A percentile compares a stretch with the other conserved stretches of the same genome.
Conservation (phyloP, 75 land plant species). For the Pseudotsuga menziesii region DNA sequence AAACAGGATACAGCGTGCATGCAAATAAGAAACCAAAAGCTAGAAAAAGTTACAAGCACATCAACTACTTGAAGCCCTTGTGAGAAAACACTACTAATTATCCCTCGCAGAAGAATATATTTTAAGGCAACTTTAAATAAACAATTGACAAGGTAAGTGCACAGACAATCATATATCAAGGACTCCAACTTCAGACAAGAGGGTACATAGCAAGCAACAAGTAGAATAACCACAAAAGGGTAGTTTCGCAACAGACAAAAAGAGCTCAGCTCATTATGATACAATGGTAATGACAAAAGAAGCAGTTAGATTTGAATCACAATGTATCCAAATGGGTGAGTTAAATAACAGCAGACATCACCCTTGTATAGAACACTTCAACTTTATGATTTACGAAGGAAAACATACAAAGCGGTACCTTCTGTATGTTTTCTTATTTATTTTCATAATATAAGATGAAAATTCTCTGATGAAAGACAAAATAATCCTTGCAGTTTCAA, state of each 20-base stretch:
- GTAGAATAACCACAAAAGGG: too few species aligned
- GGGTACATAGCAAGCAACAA: too few species aligned
- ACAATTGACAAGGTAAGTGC: too few species aligned
- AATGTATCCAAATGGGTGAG: neutral
- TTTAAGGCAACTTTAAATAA: too few species aligned
- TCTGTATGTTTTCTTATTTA: neutral
- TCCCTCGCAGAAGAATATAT: too few species aligned
- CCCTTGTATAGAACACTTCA: neutral
- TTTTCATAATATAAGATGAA: neutral
- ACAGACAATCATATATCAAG: too few species aligned
- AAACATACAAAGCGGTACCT: neutral
- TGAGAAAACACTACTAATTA: too few species aligned
- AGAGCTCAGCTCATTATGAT: neutral
- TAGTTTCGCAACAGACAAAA: neutral
- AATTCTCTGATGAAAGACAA: neutral
- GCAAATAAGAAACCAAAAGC: too few species aligned
- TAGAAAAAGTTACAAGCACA: too few species aligned
- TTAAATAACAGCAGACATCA: neutral
- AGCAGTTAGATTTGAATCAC: neutral
- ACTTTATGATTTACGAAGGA: neutral
- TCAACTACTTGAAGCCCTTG: too few species aligned
- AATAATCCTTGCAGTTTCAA: neutral
- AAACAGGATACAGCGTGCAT: too few species aligned
- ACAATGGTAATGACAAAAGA: neutral
- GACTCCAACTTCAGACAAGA: too few species aligned